A percentile compares a stretch with the other conserved stretches of the same genome.
These are phyloP conservation scores for Pyracantha coccinea DNA, from an alignment of 331 rosid species.

Conservation along the genomic window DNA sequence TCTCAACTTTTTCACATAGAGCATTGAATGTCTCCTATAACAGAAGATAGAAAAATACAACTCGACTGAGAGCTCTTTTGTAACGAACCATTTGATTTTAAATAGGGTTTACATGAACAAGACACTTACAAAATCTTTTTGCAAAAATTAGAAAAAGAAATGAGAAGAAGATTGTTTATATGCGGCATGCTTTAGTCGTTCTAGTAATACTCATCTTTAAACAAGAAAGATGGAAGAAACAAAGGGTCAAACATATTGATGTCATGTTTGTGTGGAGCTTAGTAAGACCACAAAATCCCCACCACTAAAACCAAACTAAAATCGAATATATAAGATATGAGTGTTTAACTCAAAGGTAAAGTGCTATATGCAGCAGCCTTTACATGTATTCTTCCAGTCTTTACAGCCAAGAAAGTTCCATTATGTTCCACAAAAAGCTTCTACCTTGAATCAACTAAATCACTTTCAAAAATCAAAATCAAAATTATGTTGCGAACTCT, in stretches of 20 bases:
- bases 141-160: too few relatives aligned
- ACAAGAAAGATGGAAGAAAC: not conserved
- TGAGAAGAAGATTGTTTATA: too few relatives aligned
- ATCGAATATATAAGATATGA: not conserved
- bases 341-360: slow-evolving; percentile 1
- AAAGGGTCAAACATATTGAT: not conserved
- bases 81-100: too few relatives aligned
- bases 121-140: too few relatives aligned
- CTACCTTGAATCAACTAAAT: slow-evolving; percentile 16
- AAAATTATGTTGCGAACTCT: not conserved
- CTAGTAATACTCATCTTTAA: not conserved
- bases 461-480: slow-evolving; percentile 20
- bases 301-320: not conserved
- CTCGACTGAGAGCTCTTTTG: too few relatives aligned
- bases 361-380: slow-evolving; percentile 15
- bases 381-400: slow-evolving; percentile 15
- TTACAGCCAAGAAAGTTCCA: slow-evolving; percentile 38
- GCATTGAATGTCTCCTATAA: too few relatives aligned
- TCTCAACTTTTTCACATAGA: too few relatives aligned
- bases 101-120: too few relatives aligned
- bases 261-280: not conserved
- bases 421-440: slow-evolving; percentile 7
- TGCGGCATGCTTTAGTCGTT: too few relatives aligned
- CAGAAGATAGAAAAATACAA: too few relatives aligned
- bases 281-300: not conserved